Evolutionary conservation across 352 stramenopile species (phyloP).

Genomic region (Phytophthora palmivora): DNA sequence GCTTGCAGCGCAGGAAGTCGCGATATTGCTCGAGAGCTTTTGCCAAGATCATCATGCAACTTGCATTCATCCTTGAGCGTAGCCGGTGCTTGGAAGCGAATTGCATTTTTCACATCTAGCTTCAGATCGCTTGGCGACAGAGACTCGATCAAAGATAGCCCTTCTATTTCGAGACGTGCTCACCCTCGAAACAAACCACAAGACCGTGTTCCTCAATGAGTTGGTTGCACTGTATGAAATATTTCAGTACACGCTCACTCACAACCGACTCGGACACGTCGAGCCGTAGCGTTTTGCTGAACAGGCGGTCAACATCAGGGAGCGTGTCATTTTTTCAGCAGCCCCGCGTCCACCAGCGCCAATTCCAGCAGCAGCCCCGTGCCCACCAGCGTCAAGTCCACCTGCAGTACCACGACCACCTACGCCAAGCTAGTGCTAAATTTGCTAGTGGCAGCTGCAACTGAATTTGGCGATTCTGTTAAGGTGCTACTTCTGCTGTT

Average conservation of each 20-base stretch:
- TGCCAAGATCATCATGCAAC: conserved; percentile 15
- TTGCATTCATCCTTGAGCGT: conserved; percentile 15
- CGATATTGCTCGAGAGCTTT: conserved; percentile 17
- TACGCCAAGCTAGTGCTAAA: too few species aligned
- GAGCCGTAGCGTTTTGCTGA: background rate
- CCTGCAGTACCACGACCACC: too few species aligned
- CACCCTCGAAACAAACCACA: conserved; percentile 9
- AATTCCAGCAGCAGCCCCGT: too few species aligned
- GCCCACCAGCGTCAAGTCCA: too few species aligned
- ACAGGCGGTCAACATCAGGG: conserved; percentile 7
- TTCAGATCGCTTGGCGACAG: conserved; percentile 14
- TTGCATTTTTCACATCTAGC: conserved; percentile 12
- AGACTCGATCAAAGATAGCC: conserved; percentile 20
- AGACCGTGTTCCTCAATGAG: conserved; percentile 11
- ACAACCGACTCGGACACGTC: conserved; percentile 6
- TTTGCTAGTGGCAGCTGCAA: too few species aligned
- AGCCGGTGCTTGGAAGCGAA: conserved; percentile 14
- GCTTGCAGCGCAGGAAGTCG: conserved; percentile 13
- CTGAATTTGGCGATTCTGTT: too few species aligned
- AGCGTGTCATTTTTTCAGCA: conserved; percentile 14
- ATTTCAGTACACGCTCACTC: conserved; percentile 9
- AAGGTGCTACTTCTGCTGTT: too few species aligned
- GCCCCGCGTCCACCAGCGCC: too few species aligned
- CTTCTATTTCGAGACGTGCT: conserved; percentile 7
- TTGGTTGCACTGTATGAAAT: conserved; percentile 18